A percentile compares a stretch with the other conserved stretches of the same genome.
Evolutionary conservation across 78 protist genomes (phyloP).

Genomic region (Tieghemostelium lacteum): DNA sequence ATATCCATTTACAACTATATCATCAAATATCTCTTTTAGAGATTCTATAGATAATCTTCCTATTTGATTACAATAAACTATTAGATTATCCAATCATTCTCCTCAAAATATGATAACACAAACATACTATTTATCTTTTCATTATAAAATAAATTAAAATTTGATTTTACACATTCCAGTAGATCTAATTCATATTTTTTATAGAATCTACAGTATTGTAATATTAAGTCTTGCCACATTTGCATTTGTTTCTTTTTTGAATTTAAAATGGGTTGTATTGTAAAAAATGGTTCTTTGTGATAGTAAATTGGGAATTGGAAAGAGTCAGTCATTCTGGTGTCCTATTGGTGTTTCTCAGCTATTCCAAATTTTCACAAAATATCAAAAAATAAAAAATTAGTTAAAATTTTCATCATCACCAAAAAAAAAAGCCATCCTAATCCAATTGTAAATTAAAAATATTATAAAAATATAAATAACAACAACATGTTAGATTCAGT

Average conservation of each 20-base stretch:
- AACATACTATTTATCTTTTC: conserved; percentile 58
- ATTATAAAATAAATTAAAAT: conserved; percentile 44
- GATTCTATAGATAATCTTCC: conserved; percentile 69
- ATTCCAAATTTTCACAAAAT: too few relatives aligned
- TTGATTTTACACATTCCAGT: conserved; percentile 56
- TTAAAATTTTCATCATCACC: too few relatives aligned
- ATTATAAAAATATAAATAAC: neutral
- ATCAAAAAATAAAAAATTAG: too few relatives aligned
- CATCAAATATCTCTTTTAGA: conserved; percentile 31
- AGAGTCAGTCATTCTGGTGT: neutral
- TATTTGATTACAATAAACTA: neutral
- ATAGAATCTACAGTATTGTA: conserved; percentile 43
- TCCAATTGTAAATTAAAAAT: too few relatives aligned
- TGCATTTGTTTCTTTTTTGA: conserved; percentile 75
- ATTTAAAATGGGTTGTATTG: conserved; percentile 77
- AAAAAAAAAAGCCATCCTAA: too few relatives aligned
- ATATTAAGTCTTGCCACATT: conserved; percentile 78
- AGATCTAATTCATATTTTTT: conserved; percentile 78
- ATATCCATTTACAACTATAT: conserved; percentile 67
- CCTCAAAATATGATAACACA: too few relatives aligned
- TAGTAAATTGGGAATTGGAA: conserved; percentile 79
- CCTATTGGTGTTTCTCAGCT: too few relatives aligned
- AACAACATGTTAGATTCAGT: neutral
- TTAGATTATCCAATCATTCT: neutral
- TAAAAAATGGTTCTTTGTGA: conserved; percentile 75